These are phyloP conservation scores for Ustilago xerochloae DNA, from an alignment of 1,284 basidiomycete genomes.

Conservation along the genomic window DNA sequence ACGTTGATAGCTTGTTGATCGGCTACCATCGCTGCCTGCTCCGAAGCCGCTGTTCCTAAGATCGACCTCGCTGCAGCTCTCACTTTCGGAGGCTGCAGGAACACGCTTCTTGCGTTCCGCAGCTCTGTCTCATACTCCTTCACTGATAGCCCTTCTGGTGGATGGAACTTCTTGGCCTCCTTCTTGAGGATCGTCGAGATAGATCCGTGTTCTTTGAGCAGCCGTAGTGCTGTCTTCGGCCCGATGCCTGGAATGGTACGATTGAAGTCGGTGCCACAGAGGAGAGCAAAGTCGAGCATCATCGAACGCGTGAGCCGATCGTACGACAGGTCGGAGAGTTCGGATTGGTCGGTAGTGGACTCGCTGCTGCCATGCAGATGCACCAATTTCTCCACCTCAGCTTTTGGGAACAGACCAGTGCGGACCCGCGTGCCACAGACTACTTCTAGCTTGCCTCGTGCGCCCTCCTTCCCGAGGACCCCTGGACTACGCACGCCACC, in stretches of 20 bases:
- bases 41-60: constrained; percentile 9
- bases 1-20: not conserved
- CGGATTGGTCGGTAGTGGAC: not conserved
- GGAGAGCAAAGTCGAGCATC: constrained; percentile 64
- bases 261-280: constrained; percentile 68
- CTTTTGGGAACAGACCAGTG: constrained; percentile 39
- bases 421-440: constrained; percentile 52
- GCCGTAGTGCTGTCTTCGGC: constrained; percentile 41
- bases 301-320: constrained; percentile 29
- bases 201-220: constrained; percentile 54
- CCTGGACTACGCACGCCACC: constrained; percentile 30
- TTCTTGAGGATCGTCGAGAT: constrained; percentile 45
- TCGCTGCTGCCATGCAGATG: not conserved
- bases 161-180: constrained; percentile 36
- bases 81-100: constrained; percentile 54
- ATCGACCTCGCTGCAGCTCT: constrained; percentile 31
- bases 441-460: constrained; percentile 46
- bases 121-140: constrained; percentile 59
- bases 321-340: constrained; percentile 5
- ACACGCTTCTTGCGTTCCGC: constrained; percentile 52
- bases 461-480: constrained; percentile 12
- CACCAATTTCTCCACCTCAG: constrained; percentile 20
- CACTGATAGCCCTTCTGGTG: constrained; percentile 52
- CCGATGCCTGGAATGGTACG: constrained; percentile 62
- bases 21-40: constrained; percentile 3